Evolutionary conservation across 2,329 filamentous ascomycete species (phyloP).

Genomic region (Zymoseptoria pseudotritici): DNA sequence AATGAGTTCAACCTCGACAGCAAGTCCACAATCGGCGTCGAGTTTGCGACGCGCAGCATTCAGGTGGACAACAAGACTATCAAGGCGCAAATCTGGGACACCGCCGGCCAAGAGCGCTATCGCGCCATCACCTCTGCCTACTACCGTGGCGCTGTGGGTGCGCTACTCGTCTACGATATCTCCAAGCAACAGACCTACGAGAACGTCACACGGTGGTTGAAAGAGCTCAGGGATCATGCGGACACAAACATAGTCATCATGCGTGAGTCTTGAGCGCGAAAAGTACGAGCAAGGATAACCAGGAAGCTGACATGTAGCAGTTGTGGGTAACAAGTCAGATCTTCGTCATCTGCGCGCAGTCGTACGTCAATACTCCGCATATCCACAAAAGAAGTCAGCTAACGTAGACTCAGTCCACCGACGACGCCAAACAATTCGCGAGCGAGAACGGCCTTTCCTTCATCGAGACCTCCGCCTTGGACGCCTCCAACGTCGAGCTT

Average conservation of each 20-base stretch:
- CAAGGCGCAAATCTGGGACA: conserved; percentile 99
- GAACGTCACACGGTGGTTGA: conserved; percentile 83
- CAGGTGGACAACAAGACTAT: conserved; percentile 99
- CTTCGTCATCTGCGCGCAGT: conserved; percentile 95
- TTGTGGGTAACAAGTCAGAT: conserved; percentile 94
- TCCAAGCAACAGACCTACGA: conserved; percentile 21
- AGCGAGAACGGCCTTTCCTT: conserved; percentile 76
- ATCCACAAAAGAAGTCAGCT: neutral
- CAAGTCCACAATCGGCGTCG: conserved; percentile 98
- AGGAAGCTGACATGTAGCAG: neutral
- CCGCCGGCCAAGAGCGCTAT: conserved; percentile 96
- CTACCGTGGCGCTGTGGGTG: conserved; percentile 95
- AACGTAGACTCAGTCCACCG: conserved; percentile 55
- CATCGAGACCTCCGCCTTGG: conserved; percentile 97
- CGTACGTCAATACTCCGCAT: neutral
- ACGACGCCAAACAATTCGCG: conserved; percentile 96
- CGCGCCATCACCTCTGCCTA: conserved; percentile 98
- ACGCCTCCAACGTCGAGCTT: conserved; percentile 97
- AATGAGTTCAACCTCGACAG: conserved; percentile 99
- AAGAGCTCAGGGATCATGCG: conserved; percentile 94
- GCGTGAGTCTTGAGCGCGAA: neutral
- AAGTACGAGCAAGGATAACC: neutral
- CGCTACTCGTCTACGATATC: conserved; percentile 79
- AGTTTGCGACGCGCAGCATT: conserved; percentile 97
- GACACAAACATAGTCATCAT: conserved; percentile 72